Base-by-base conservation (phyloP, 2,329 filamentous ascomycete genomes). In the Claviceps sp. region DNA sequence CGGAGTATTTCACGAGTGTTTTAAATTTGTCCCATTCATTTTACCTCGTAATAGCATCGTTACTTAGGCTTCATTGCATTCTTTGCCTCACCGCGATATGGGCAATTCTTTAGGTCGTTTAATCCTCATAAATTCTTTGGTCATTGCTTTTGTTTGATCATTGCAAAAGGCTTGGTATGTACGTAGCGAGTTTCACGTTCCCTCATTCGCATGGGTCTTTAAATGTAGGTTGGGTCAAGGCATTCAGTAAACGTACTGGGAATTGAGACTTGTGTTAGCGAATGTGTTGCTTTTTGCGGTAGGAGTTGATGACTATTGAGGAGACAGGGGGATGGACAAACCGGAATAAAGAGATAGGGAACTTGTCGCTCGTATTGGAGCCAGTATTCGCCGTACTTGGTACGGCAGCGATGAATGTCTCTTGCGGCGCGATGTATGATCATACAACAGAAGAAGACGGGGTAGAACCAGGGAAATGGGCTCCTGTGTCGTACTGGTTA, bases 401-500 rank as follows among this genome's bases (percentile, higher is more conserved):
- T 74, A 55, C 80, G 80, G 68, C 88, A 95, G 57, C 83, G 77
- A 62, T 83, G 74, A 56, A 91, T 88, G 64, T 95, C 88, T 57
- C 88, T 77, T 50, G 71, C 69, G 11, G 86, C 85, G 53, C 88
- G 84, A 68, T 94, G 88, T 3, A 81, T 73, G 62, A 94, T 93
- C 87, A 93, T 93, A 58, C 71, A 71, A 38, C 73, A 73, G 66
- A 95, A 95, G 74, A 95, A 95, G 45, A 87, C 66, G 0, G 87
- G 85, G 62, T 94, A 93, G 68, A 95, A 94, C 87, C 88, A 95
- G 0, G 88, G 88, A 68, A 94, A 91, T 0, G 87, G 86, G 60
- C 83, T 88, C 59, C 65, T 66, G 40, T 22, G n/a, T 37, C 5
- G 2, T 22, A 37, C 17, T 26, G 16, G 39, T 59, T 49, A 60